Percentiles rank a stretch among this genome's conserved stretches.
These are phyloP conservation scores for Hypoxylon sp. DNA, from an alignment of 2,329 filamentous ascomycete species.

Conservation along the genomic window DNA sequence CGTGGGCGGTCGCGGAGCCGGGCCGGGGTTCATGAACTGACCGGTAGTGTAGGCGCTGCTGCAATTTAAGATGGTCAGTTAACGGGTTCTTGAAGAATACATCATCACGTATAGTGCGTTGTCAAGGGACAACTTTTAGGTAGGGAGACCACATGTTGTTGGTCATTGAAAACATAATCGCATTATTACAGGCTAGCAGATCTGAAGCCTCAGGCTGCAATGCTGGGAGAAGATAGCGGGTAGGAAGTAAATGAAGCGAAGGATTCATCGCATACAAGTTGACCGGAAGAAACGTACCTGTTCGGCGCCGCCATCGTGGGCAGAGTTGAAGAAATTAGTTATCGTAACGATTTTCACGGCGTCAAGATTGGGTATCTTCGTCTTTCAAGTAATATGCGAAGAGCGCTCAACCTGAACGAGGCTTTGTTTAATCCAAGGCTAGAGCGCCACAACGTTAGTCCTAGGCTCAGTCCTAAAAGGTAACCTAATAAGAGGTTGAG, in stretches of 20 bases:
- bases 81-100: neutral
- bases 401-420: conserved; percentile 32
- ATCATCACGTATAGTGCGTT: neutral
- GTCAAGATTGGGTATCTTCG: conserved; percentile 27
- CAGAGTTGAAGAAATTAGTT: conserved; percentile 27
- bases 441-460: conserved; percentile 41
- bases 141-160: neutral
- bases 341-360: conserved; percentile 18
- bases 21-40: conserved; percentile 96
- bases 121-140: neutral
- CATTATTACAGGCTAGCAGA: conserved; percentile 4
- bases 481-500: conserved; percentile 25
- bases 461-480: conserved; percentile 33
- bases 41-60: conserved; percentile 69
- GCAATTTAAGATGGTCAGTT: conserved; percentile 49
- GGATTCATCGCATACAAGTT: conserved; percentile 17
- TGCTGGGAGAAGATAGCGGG: conserved; percentile 8
- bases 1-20: conserved; percentile 88
- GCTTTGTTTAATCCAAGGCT: conserved; percentile 45
- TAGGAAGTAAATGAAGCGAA: neutral
- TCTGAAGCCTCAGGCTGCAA: conserved; percentile 12
- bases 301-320: conserved; percentile 49
- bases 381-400: conserved; percentile 23
- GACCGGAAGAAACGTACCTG: conserved; percentile 44
- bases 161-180: conserved; percentile 1